A percentile compares a stretch with the other conserved stretches of the same genome.
These are phyloP conservation scores for Balansia obtecta DNA, from an alignment of 2,329 filamentous ascomycete species.

Conservation along the genomic window DNA sequence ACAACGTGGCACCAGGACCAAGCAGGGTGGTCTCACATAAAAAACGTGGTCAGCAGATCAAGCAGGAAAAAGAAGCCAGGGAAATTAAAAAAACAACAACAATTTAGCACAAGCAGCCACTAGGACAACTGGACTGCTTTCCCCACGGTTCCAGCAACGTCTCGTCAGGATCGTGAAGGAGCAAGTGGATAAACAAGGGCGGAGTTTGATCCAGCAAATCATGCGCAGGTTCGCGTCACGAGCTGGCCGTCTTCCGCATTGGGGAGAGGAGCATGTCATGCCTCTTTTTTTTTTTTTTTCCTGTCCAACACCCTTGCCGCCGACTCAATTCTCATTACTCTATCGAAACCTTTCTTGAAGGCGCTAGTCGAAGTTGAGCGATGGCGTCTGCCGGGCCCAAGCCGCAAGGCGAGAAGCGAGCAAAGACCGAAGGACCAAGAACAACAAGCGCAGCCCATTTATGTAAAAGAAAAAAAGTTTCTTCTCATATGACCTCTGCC, in stretches of 20 bases:
- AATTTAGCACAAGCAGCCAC: too few relatives aligned
- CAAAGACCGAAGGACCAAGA: not conserved
- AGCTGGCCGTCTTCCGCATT: not conserved
- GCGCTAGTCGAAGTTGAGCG: not conserved
- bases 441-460: not conserved
- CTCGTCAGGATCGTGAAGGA: not conserved
- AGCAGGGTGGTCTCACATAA: not conserved
- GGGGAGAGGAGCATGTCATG: not conserved
- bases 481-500: constrained; percentile 2
- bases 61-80: constrained; percentile 1
- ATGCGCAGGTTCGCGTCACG: not conserved
- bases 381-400: not conserved
- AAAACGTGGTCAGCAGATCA: constrained; percentile 4
- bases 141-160: constrained; percentile 1
- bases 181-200: not conserved
- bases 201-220: not conserved
- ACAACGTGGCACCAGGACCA: not conserved
- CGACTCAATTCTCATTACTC: constrained; percentile 1
- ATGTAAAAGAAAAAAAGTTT: constrained; percentile 4
- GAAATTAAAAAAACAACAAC: too few relatives aligned
- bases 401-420: not conserved
- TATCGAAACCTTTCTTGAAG: constrained; percentile 1
- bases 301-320: not conserved
- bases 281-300: too few relatives aligned
- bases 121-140: constrained; percentile 1